These are phyloP conservation scores for Chaetomium fimeti DNA, from an alignment of 495 filamentous ascomycete genomes.

Conservation along the genomic window DNA sequence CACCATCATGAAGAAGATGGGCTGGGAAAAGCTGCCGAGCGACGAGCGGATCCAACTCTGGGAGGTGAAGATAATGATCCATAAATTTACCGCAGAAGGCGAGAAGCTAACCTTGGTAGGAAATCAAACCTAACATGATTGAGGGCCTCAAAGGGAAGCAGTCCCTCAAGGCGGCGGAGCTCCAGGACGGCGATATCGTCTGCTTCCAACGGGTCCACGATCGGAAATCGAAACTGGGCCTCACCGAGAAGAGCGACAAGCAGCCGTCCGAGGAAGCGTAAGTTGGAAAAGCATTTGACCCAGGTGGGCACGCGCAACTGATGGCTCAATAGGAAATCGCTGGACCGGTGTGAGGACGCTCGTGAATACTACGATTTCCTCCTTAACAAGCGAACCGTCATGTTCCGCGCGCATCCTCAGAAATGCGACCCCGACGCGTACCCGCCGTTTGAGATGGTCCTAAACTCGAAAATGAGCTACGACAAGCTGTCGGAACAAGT, in stretches of 20 bases:
- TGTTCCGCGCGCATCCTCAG: conserved; percentile 59
- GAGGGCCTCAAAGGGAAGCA: conserved; percentile 89
- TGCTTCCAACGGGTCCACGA: conserved; percentile 75
- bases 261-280: conserved; percentile 35
- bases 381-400: conserved; percentile 72
- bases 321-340: conserved; percentile 28
- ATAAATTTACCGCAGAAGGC: not conserved
- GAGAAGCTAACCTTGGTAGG: conserved; percentile 45
- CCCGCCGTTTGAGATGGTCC: conserved; percentile 62
- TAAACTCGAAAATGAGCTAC: conserved; percentile 87
- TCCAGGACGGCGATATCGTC: conserved; percentile 96
- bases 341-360: conserved; percentile 61
- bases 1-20: conserved; percentile 77
- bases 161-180: conserved; percentile 82
- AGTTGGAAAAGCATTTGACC: conserved; percentile 36
- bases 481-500: conserved; percentile 86
- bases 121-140: conserved; percentile 98
- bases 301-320: not conserved
- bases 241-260: conserved; percentile 29
- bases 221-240: conserved; percentile 39
- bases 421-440: conserved; percentile 49
- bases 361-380: conserved; percentile 90
- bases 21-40: conserved; percentile 61
- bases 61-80: conserved; percentile 52
- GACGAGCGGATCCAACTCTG: conserved; percentile 65